Base-by-base conservation (phyloP, 805 yeast species). In the Lipomyces yamadae region DNA sequence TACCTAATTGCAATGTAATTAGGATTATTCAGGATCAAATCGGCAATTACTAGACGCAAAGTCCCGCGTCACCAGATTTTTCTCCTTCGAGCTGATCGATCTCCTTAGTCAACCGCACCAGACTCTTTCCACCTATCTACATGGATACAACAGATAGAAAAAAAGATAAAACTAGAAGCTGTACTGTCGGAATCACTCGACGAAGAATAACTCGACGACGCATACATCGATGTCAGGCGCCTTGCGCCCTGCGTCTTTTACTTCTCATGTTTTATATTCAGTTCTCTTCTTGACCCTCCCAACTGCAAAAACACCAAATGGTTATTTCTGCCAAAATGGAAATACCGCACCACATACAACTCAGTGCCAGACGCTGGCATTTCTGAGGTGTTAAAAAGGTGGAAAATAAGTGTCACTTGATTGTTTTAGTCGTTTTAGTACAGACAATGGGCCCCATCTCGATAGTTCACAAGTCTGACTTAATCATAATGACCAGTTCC, bases 81-180 rank as follows among this genome's bases (percentile, higher is more conserved):
- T 56, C 55, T 56, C 58, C 63, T 56, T 37, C 48, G 39, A n/a
- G 64, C 45, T 37, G 30, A 18, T 8, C 58, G 29, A 32, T 15
- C 56, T n/a, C 32, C n/a, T n/a, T 39, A 13, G 7, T 59, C 39
- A 59, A 30, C 8, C 52, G 58, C 33, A 59, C 58, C 56, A 48
- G 48, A 39, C 48, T 64, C 57, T 52, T 30, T 64, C 67, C 64
- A 60, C 62, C 50, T 58, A 48, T 57, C 64, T 45, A 63, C 61
- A 35, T 42, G 67, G 64, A 64, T 65, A 56, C 68, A 52, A 64
- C 58, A 56, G n/a, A 56, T 56, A 56, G 45, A 56, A 18, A 56
- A 30, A 32, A 11, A 18, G 34, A 18, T 18, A 30, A 55, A 56
- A 56, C 30, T 7, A 29, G 39, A 48, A 32, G 30, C 35, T 59